phyloP scores from a whole-genome alignment of 805 yeast species.

The Wickerhamomyces silvicola region DNA sequence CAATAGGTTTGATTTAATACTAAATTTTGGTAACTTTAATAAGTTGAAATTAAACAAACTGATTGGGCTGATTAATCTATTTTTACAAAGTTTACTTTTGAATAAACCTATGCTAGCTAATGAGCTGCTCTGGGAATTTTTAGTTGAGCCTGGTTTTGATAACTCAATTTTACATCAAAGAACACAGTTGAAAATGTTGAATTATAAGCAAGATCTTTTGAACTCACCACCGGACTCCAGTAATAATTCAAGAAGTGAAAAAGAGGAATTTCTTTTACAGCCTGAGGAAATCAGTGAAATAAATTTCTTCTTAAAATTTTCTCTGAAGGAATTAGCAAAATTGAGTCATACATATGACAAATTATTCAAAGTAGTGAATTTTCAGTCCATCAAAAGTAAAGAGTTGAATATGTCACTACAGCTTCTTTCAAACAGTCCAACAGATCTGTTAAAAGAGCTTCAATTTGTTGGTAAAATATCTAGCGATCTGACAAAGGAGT shows the following conservation, averaged over 20 bases:
- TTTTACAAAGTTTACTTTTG: slow-evolving; percentile 36
- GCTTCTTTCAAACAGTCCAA: slow-evolving; percentile 5
- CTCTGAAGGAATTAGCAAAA: slow-evolving; percentile 34
- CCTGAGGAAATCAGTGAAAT: slow-evolving; percentile 39
- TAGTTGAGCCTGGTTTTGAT: slow-evolving; percentile 24
- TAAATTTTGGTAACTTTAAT: slow-evolving; percentile 25
- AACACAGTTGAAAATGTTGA: slow-evolving; percentile 19
- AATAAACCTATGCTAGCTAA: slow-evolving; percentile 31
- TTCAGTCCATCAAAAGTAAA: slow-evolving; percentile 17
- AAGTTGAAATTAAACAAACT: slow-evolving; percentile 43
- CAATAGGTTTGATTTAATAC: slow-evolving; percentile 13
- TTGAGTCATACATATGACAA: slow-evolving; percentile 26
- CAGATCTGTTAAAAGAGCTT: slow-evolving; percentile 12
- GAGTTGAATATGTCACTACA: slow-evolving; percentile 15
- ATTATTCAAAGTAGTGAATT: slow-evolving; percentile 31
- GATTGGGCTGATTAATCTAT: slow-evolving; percentile 40
- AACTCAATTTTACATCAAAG: slow-evolving; percentile 30
- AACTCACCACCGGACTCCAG: background rate
- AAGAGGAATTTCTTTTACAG: slow-evolving; percentile 15
- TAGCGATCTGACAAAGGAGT: slow-evolving; percentile 17
- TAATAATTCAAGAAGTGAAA: slow-evolving; percentile 1
- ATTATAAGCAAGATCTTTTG: slow-evolving; percentile 24
- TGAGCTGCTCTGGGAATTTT: slow-evolving; percentile 38
- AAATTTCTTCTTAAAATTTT: slow-evolving; percentile 41
- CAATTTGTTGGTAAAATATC: slow-evolving; percentile 9